These are phyloP conservation scores for Capsicum baccatum DNA, from an alignment of 257 asterid genomes.

Conservation along the genomic window DNA sequence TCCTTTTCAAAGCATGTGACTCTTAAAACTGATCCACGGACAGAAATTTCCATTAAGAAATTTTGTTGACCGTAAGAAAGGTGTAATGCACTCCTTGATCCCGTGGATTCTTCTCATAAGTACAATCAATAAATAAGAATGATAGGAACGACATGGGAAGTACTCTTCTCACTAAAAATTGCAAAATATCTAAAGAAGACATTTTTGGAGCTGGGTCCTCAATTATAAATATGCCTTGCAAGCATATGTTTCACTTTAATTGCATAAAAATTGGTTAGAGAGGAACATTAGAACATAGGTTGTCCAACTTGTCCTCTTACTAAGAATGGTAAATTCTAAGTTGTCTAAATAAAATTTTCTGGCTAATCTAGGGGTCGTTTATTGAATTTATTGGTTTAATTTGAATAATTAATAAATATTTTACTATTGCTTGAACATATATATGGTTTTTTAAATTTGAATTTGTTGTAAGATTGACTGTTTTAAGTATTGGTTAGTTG, in stretches of 20 bases:
- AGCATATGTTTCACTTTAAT: slow-evolving; percentile 1
- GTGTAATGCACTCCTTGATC: too few relatives aligned
- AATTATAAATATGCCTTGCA: background rate
- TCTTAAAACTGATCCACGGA: too few relatives aligned
- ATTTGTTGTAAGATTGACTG: background rate
- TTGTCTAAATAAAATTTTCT: background rate
- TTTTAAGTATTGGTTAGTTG: too few relatives aligned
- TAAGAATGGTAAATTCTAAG: background rate
- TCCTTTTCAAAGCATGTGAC: too few relatives aligned
- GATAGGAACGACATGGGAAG: too few relatives aligned
- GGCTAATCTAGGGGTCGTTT: background rate
- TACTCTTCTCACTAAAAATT: background rate
- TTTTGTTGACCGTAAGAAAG: too few relatives aligned
- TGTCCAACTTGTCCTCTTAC: background rate
- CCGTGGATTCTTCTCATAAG: too few relatives aligned
- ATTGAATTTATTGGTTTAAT: too few relatives aligned
- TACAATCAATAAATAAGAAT: too few relatives aligned
- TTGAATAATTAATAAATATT: too few relatives aligned
- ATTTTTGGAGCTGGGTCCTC: background rate
- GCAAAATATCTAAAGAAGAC: background rate
- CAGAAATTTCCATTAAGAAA: too few relatives aligned
- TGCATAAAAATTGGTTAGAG: slow-evolving; percentile 21
- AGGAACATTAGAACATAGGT: background rate
- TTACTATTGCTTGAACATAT: too few relatives aligned
- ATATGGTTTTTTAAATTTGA: background rate